Evolutionary conservation across 179 eudicot species (phyloP), one percentile per base, ranked within the genome.

Genomic region (Gypsophila paniculata): DNA sequence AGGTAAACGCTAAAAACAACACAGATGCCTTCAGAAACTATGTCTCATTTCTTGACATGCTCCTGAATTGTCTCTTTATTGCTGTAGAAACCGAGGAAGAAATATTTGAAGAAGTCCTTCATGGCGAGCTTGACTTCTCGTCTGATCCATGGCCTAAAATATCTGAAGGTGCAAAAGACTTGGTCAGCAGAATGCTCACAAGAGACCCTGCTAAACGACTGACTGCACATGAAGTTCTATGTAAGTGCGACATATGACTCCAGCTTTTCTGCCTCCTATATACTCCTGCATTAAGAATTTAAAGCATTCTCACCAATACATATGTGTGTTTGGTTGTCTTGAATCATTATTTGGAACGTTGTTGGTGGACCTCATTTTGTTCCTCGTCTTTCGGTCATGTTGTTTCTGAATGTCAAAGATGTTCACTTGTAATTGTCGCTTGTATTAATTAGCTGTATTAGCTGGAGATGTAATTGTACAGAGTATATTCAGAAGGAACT

Each of bases 101-200:
- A 51, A 84, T 82, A 69, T 79, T 83, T 72, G 82, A 79, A 55
- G 84, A 83, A 76, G 83, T 78, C 15, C 69, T 85, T 36, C 71
- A 75, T 34, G 89, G 85, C 6, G 86, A 85, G 4, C 85, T 83
- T 34, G 89, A 85, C 76, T 83, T 85, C 72, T 66, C 65, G 52
- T 77, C 83, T 67, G 89, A 85, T 62, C 89, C 89, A 61, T 85
- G 89, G 89, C 89, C 89, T 22, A 66, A 66, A 55, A 79, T 85
- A 48, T 85, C 89, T 12, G 83, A 85, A 66, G 84, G 86, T 22
- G 89, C 89, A 29, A 83, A 85, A 75, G 89, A 85, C 58, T 75
- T 85, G 60, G 81, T 85, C 8, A 78, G 79, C 17, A 81, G 82
- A 69, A 85, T 85, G 88, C 86, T 85, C 10, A 75, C 70, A 5